A percentile compares a stretch with the other conserved stretches of the same genome.
phyloP scores from a whole-genome alignment of 1,284 basidiomycete species.

The Fomitiporia mediterranea region DNA sequence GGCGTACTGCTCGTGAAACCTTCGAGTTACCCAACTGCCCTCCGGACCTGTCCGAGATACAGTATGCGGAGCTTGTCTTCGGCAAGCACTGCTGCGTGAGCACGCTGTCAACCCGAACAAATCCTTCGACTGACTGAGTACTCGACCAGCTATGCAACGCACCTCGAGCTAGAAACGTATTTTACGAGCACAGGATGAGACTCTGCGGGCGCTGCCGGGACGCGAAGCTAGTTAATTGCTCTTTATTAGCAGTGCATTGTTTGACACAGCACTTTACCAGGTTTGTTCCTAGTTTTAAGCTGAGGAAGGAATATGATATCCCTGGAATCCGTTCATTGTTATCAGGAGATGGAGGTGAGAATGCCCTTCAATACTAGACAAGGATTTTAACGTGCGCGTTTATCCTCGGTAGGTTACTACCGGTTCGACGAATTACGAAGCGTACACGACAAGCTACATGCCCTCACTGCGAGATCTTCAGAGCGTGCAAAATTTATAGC shows the following conservation, averaged over 20 bases:
- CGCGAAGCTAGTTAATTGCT: not conserved
- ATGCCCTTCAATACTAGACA: no score
- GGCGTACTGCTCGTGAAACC: slow-evolving; percentile 18
- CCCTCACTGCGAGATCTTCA: not conserved
- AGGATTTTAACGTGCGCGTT: not conserved
- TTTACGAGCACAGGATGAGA: slow-evolving; percentile 5
- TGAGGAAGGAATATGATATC: no score
- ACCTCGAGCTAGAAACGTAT: not conserved
- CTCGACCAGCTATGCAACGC: not conserved
- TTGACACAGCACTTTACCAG: no score
- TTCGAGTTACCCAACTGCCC: slow-evolving; percentile 23
- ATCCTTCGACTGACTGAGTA: no score
- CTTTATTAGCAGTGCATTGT: not conserved
- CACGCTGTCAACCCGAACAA: no score
- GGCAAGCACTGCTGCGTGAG: slow-evolving; percentile 14
- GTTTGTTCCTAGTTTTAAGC: no score
- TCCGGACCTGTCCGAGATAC: slow-evolving; percentile 22
- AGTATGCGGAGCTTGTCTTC: slow-evolving; percentile 26
- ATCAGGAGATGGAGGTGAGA: no score
- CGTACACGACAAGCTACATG: not conserved
- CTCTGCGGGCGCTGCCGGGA: slow-evolving; percentile 3
- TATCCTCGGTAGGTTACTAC: not conserved
- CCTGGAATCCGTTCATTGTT: no score
- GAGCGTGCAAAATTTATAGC: not conserved
- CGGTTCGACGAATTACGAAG: not conserved